Conservation (phyloP, 83 land plant species). For the Picea engelmannii region DNA sequence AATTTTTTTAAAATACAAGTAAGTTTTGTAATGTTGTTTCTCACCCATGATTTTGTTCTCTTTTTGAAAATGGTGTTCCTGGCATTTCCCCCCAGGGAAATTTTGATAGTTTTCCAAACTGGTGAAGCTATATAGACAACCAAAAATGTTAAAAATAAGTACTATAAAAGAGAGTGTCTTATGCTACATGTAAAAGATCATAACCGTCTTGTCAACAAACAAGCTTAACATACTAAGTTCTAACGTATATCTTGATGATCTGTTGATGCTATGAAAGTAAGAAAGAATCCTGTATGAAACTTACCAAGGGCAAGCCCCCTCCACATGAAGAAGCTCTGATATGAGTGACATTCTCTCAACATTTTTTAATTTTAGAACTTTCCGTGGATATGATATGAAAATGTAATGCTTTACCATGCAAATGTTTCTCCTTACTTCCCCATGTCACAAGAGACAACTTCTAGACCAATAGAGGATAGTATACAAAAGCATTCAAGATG, state of each 20-base stretch:
- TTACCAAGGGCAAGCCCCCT: conserved; percentile 1
- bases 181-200: too few species aligned
- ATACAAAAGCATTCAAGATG: too few species aligned
- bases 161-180: too few species aligned
- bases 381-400: not conserved
- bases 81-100: not conserved
- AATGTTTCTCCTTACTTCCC: too few species aligned
- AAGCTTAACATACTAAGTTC: too few species aligned
- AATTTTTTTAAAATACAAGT: not conserved
- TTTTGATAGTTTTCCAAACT: too few species aligned
- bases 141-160: not conserved
- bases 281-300: not conserved
- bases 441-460: too few species aligned
- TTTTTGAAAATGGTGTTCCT: not conserved
- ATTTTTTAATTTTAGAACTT: too few species aligned
- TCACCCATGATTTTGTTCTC: too few species aligned
- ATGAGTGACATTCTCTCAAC: too few species aligned
- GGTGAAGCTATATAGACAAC: not conserved
- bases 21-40: not conserved
- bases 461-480: too few species aligned
- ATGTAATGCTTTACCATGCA: not conserved
- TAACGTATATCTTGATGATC: not conserved
- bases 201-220: not conserved
- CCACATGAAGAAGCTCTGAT: not conserved
- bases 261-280: not conserved